These are phyloP conservation scores for Daldinia childiae DNA, from an alignment of 495 filamentous ascomycete species.

Conservation along the genomic window DNA sequence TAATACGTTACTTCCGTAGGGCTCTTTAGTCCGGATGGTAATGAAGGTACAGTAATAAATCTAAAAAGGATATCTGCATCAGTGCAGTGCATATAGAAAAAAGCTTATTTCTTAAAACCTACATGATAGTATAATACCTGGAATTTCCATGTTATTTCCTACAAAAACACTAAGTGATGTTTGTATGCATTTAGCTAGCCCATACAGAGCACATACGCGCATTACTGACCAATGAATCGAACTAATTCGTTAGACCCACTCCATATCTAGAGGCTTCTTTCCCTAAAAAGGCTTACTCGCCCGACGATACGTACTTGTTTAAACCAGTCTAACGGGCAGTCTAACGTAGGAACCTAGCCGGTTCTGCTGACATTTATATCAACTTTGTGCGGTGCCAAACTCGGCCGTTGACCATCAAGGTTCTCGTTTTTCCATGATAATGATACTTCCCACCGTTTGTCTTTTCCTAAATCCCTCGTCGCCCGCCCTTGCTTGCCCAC, in stretches of 20 bases:
- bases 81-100: background rate
- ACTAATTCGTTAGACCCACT: background rate
- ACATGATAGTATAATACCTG: background rate
- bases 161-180: background rate
- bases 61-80: background rate
- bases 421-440: constrained; percentile 38
- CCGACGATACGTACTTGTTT: constrained; percentile 16
- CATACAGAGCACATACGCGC: background rate
- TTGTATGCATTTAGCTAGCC: background rate
- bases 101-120: background rate
- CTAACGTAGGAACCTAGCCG: constrained; percentile 7
- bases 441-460: constrained; percentile 22
- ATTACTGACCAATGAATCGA: background rate
- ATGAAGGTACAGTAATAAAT: background rate
- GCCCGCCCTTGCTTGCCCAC: constrained; percentile 8
- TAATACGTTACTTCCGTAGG: constrained; percentile 22
- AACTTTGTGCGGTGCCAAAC: constrained; percentile 21
- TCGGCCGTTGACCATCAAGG: constrained; percentile 39
- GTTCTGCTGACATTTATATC: constrained; percentile 35
- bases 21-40: background rate
- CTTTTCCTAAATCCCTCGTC: constrained; percentile 10
- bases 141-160: background rate
- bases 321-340: constrained; percentile 1
- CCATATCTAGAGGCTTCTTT: background rate
- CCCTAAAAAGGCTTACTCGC: constrained; percentile 22